Percentiles rank a stretch among this genome's conserved stretches.
phyloP scores from a whole-genome alignment of 2,329 filamentous ascomycete genomes.

The Hymenoscyphus scutula region DNA sequence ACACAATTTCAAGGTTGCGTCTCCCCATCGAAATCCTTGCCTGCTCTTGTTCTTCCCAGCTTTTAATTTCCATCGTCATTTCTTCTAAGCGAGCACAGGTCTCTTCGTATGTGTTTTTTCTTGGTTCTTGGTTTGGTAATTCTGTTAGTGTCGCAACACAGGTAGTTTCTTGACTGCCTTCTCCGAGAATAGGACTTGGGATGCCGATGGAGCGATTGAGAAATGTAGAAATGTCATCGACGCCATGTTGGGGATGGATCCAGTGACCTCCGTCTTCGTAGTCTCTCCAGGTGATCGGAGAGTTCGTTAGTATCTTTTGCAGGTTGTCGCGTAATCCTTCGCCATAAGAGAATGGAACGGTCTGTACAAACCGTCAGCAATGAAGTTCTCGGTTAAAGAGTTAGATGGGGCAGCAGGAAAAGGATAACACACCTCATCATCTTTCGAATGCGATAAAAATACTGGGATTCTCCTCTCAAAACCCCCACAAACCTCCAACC shows the following conservation, averaged over 20 bases:
- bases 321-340: neutral
- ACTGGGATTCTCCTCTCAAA: neutral
- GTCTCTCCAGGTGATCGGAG: slow-evolving; percentile 38
- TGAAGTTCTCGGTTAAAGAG: neutral
- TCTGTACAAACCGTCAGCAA: neutral
- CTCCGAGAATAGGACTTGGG: neutral
- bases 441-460: slow-evolving; percentile 2
- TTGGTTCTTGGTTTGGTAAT: too few relatives aligned
- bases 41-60: too few relatives aligned
- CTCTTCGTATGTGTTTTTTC: too few relatives aligned
- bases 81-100: too few relatives aligned
- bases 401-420: neutral
- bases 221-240: slow-evolving; percentile 37
- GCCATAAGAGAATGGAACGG: neutral
- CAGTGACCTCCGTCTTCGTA: slow-evolving; percentile 44
- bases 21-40: too few relatives aligned
- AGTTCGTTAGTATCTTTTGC: neutral
- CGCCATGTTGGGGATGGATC: slow-evolving; percentile 42
- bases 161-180: too few relatives aligned
- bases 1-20: too few relatives aligned
- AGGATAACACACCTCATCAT: neutral
- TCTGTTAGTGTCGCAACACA: too few relatives aligned
- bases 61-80: too few relatives aligned
- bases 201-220: neutral
- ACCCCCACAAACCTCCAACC: neutral